Evolutionary conservation across 192 early-diverging fungal species (phyloP).

Genomic region (Coemansia sp.): DNA sequence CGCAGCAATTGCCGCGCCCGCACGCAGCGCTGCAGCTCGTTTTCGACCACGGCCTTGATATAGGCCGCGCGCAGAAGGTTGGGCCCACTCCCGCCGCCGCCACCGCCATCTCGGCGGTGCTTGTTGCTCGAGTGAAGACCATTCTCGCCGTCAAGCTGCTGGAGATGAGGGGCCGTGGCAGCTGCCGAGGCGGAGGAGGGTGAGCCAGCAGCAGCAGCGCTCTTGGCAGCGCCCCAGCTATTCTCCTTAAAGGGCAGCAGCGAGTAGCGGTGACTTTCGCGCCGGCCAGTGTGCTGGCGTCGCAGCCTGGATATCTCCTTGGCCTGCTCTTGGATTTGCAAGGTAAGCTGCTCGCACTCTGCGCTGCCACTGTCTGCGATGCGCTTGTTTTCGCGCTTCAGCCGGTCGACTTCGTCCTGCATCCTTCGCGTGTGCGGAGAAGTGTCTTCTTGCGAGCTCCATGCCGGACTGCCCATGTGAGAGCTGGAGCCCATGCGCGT

Average conservation of each 20-base stretch:
- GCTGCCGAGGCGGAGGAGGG: no score
- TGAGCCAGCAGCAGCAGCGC: background rate
- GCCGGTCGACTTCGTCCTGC: conserved; percentile 29
- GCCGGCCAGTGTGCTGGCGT: conserved; percentile 34
- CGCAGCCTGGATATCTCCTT: conserved; percentile 46
- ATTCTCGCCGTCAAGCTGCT: background rate
- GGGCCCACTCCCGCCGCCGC: conserved; percentile 7
- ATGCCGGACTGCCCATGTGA: background rate
- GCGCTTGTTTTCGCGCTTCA: conserved; percentile 21
- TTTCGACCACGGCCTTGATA: conserved; percentile 42
- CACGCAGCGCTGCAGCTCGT: conserved; percentile 50
- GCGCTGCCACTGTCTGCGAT: conserved; percentile 11
- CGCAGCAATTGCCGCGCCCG: conserved; percentile 45
- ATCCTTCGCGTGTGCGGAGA: conserved; percentile 4
- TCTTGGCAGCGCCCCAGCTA: conserved; percentile 36
- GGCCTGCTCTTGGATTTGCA: conserved; percentile 52
- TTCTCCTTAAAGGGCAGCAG: conserved; percentile 38
- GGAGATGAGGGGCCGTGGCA: background rate
- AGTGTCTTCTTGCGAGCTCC: background rate
- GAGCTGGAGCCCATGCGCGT: conserved; percentile 3
- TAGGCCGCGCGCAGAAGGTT: conserved; percentile 50
- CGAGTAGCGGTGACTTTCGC: conserved; percentile 41
- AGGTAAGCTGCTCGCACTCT: conserved; percentile 32
- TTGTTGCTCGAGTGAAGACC: background rate
- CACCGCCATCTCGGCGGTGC: background rate